Evolutionary conservation across 805 yeast genomes (phyloP), one percentile per base, ranked within the genome.

Genomic region (Cyberlindnera subsufficiens): DNA sequence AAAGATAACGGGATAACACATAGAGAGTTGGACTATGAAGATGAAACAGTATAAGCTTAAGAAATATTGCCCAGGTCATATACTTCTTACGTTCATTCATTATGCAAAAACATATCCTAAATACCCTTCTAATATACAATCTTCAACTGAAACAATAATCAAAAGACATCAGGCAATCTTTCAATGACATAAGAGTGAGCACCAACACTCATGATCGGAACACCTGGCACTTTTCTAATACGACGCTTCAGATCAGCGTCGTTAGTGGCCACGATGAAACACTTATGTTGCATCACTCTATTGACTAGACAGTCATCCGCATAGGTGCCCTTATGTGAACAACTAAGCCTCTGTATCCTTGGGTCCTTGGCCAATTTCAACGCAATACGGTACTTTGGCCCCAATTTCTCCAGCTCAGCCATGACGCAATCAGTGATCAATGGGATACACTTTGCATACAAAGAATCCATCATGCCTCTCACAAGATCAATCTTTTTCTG

Each of bases 271-370:
- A 93, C 97, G 43, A 93, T 90, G 58, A 80, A 93, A 66, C 99
- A 93, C 62, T 93, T 93, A 67, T 93, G 98, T 59, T 91, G 97
- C 63, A 91, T 75, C 6, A 93, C 96, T 54, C 99, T 74, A 61
- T 85, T 81, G 15, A 93, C 98, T 8, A 93, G 62, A 64, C 99
- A 93, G 65, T 93, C 99, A 78, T 93, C 99, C 25, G 99, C 99
- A 70, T 93, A 93, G 0, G 96, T 91, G 27, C 99, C 99, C 54
- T 84, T 86, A 59, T 93, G 99, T 10, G 91, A 72, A 59, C 99
- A 93, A 35, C 81, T 86, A 38, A 93, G 71, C 47, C 97, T 74
- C 54, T 86, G 76, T 31, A 93, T 83, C 56, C 98, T 73, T 35
- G 97, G 96, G 61, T 93, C 99, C 53, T 86, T 84, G 18, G 99